Conservation (phyloP, 768 basidiomycete genomes). For the Pisolithus microcarpus region DNA sequence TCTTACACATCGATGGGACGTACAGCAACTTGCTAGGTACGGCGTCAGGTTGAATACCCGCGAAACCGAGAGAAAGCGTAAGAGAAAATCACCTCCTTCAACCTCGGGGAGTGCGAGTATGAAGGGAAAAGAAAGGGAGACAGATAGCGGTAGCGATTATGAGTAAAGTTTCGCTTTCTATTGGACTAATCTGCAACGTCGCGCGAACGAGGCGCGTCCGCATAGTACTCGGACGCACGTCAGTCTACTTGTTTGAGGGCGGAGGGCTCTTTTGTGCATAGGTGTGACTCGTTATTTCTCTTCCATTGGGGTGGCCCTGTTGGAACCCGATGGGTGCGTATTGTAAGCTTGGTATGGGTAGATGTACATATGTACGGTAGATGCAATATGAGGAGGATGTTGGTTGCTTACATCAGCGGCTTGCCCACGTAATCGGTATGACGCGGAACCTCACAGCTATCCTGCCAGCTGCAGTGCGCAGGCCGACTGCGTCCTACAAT, state of each 20-base stretch:
- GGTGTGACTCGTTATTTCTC: too few relatives aligned
- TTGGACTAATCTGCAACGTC: too few relatives aligned
- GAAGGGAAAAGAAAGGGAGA: constrained; percentile 3
- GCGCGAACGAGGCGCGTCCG: too few relatives aligned
- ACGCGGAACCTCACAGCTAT: not conserved
- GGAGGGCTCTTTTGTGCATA: too few relatives aligned
- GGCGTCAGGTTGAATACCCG: constrained; percentile 32
- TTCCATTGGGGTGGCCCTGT: too few relatives aligned
- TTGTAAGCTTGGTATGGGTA: too few relatives aligned
- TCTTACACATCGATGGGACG: constrained; percentile 1
- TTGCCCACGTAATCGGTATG: not conserved
- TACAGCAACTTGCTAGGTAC: constrained; percentile 28
- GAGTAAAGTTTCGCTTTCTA: constrained; percentile 1
- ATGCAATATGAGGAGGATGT: too few relatives aligned
- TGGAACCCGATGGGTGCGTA: too few relatives aligned
- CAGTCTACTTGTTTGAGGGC: too few relatives aligned
- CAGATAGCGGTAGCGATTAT: constrained; percentile 21
- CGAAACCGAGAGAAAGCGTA: constrained; percentile 31
- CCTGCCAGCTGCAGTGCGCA: not conserved
- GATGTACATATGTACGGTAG: too few relatives aligned
- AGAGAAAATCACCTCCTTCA: constrained; percentile 19
- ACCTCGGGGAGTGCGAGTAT: not conserved
- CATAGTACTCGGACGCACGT: too few relatives aligned
- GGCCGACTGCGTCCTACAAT: not conserved
- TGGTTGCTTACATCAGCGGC: not conserved